Conservation (phyloP, 1,284 basidiomycete species). For the Naganishia albida region DNA sequence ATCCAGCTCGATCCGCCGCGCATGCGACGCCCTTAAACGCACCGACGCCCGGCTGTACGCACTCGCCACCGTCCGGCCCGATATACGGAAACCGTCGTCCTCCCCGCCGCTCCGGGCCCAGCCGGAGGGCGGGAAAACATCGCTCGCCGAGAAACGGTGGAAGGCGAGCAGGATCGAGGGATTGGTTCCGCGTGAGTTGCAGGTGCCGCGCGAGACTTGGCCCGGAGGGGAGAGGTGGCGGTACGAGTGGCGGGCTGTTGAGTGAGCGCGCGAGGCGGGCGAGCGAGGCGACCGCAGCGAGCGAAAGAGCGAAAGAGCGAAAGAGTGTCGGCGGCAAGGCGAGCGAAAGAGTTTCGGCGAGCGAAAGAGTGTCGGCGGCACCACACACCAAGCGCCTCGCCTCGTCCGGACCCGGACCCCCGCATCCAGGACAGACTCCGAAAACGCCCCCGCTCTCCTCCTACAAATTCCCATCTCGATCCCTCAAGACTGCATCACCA, state of each 20-base stretch:
- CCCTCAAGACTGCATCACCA: no score
- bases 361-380: no score
- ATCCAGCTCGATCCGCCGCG: slow-evolving; percentile 71
- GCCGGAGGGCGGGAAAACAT: slow-evolving; percentile 62
- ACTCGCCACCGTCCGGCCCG: slow-evolving; percentile 73
- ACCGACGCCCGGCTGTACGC: slow-evolving; percentile 64
- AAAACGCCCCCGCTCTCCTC: no score
- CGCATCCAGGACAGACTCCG: no score
- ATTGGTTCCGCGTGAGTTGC: slow-evolving; percentile 66
- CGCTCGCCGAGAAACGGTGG: slow-evolving; percentile 63
- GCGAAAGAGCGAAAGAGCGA: background rate
- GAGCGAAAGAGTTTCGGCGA: no score
- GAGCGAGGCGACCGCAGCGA: no score
- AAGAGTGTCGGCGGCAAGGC: background rate
- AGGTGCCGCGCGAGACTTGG: slow-evolving; percentile 50
- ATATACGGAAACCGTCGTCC: slow-evolving; percentile 64
- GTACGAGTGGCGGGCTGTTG: slow-evolving; percentile 47
- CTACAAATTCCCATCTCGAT: no score
- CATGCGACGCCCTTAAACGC: slow-evolving; percentile 75
- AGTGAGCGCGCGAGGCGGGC: slow-evolving; percentile 4
- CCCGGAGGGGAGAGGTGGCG: slow-evolving; percentile 49
- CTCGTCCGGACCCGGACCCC: no score
- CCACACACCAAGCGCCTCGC: no score
- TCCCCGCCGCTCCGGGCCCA: slow-evolving; percentile 52
- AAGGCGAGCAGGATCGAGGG: slow-evolving; percentile 76